Base-by-base conservation (phyloP, 2,329 filamentous ascomycete genomes). In the Aureobasidium sp. region DNA sequence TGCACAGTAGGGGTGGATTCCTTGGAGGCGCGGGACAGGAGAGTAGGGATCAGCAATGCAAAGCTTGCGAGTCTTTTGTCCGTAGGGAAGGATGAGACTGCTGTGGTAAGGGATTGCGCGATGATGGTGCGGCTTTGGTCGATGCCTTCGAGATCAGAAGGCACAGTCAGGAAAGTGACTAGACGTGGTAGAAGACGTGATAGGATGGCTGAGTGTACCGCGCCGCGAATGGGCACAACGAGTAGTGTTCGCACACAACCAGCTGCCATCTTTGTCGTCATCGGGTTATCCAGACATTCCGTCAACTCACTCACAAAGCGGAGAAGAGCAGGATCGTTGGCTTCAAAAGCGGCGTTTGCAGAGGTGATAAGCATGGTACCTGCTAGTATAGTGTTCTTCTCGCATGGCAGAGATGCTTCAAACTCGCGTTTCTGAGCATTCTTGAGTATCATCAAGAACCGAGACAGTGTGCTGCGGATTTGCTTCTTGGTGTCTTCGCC, bases 361-460 rank as follows among this genome's bases (percentile, higher is more conserved):
- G 90, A 89, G 9, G 91, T 96, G 64, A 99, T 86, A 9, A 99
- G 82, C 64, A 99, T 89, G 0, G 94, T 96, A 51, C 88, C 87
- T 0, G 91, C 90, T 52, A 99, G 80, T 5, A 99, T 83, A 5
- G 88, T 89, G 70, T 97, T 99, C 79, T 95, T 97, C 70, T 97
- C 93, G 72, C 91, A 96, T 1, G 88, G 80, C 27, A 99, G 80
- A 3, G 91, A 91, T 5, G 88, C 86, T 23, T 92, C 86, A 4
- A 80, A 83, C 69, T 92, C 89, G 44, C 89, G 83, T 71, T 87
- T 89, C 74, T 92, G 89, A 0, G 87, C 87, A 66, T 89, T 80
- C 26, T 88, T 80, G 67, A 91, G 86, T 60, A 95, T 94, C 20
- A 87, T 84, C 27, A 96, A 76, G 78, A 97, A 94, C 5, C 90